Conservation (phyloP, 2,329 filamentous ascomycete species). For the Diplodia corticola region DNA sequence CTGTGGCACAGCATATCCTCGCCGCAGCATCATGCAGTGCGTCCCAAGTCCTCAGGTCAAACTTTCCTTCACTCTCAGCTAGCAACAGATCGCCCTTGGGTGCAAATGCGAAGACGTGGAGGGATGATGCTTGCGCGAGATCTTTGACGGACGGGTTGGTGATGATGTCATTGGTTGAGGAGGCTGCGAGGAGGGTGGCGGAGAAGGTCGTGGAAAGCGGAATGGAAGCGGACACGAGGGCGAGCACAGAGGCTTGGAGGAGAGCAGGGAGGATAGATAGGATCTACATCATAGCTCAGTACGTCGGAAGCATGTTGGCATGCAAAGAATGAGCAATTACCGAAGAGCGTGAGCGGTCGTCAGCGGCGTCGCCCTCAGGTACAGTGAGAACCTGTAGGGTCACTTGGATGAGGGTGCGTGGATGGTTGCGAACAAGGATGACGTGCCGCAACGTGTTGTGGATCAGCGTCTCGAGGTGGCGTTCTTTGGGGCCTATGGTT, state of each 20-base stretch:
- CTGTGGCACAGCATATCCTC: slow-evolving; percentile 59
- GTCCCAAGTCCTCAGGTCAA: slow-evolving; percentile 75
- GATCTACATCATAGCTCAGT: slow-evolving; percentile 53
- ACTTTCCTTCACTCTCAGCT: slow-evolving; percentile 78
- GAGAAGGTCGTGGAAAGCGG: slow-evolving; percentile 73
- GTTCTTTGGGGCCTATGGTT: slow-evolving; percentile 47
- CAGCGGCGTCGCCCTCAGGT: slow-evolving; percentile 65
- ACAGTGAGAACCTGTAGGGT: slow-evolving; percentile 73
- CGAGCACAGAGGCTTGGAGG: slow-evolving; percentile 78
- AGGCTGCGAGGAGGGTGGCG: slow-evolving; percentile 64
- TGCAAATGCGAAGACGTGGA: slow-evolving; percentile 82
- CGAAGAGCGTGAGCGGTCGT: slow-evolving; percentile 58
- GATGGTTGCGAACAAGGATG: slow-evolving; percentile 73
- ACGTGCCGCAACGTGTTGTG: slow-evolving; percentile 72
- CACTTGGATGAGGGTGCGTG: slow-evolving; percentile 75
- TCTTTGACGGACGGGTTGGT: slow-evolving; percentile 61
- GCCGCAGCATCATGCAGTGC: slow-evolving; percentile 65
- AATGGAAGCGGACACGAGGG: slow-evolving; percentile 76
- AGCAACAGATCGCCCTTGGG: slow-evolving; percentile 71
- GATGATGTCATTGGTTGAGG: slow-evolving; percentile 38
- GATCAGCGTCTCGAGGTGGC: slow-evolving; percentile 77
- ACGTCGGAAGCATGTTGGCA: not conserved
- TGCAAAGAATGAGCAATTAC: not conserved
- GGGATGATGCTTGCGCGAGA: slow-evolving; percentile 63
- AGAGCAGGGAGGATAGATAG: slow-evolving; percentile 79